Evolutionary conservation across 352 stramenopile genomes (phyloP).

Genomic region (Pythium oligandrum): DNA sequence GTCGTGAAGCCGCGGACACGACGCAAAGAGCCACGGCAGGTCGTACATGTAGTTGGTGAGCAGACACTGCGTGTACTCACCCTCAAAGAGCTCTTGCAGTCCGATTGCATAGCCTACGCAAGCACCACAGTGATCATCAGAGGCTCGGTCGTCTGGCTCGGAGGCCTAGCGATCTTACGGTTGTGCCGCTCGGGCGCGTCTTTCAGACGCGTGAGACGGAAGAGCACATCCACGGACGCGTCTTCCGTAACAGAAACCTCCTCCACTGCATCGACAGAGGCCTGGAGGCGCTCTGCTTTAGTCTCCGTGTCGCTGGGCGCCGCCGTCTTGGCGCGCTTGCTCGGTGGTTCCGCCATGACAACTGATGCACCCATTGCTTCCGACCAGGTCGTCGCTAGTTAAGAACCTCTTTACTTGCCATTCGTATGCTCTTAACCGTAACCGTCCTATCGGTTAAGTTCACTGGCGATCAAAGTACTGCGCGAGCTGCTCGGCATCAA

Average conservation of each 20-base stretch:
- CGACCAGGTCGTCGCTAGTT: background rate
- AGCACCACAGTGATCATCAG: too few species aligned
- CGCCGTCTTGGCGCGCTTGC: background rate
- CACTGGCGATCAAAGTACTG: slow-evolving; percentile 43
- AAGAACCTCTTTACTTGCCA: background rate
- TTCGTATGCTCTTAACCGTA: background rate
- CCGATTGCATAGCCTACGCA: slow-evolving; percentile 32
- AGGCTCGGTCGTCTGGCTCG: too few species aligned
- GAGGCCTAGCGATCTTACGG: slow-evolving; percentile 16
- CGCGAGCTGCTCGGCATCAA: slow-evolving; percentile 58
- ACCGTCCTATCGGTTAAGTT: background rate
- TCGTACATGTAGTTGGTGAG: slow-evolving; percentile 85
- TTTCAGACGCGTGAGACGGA: slow-evolving; percentile 37
- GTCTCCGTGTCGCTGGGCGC: background rate
- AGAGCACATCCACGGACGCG: slow-evolving; percentile 3
- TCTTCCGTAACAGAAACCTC: background rate
- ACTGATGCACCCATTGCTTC: background rate
- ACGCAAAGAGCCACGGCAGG: slow-evolving; percentile 60
- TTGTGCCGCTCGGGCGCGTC: slow-evolving; percentile 35
- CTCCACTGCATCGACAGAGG: too few species aligned
- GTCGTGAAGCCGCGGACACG: slow-evolving; percentile 49
- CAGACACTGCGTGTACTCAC: slow-evolving; percentile 57
- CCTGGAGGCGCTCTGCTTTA: background rate
- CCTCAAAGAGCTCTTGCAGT: slow-evolving; percentile 43
- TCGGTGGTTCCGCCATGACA: background rate